Conservation (phyloP, 1,284 basidiomycete species). For the Cutaneotrichosporon sp. region DNA sequence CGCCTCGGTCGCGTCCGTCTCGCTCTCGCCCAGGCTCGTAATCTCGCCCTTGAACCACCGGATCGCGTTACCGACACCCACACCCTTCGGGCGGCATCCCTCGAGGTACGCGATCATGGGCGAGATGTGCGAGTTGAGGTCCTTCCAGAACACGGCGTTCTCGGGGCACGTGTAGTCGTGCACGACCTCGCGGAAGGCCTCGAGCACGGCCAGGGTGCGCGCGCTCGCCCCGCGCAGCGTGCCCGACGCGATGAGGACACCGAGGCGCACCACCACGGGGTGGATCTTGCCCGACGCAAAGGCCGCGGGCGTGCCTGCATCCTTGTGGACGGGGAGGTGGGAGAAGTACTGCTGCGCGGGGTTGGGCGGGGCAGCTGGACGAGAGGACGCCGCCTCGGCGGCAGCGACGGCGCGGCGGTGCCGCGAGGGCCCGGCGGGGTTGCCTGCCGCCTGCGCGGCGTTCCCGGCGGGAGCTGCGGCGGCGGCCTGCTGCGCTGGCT, state of each 20-base stretch:
- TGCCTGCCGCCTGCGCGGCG: not conserved
- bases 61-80: slow-evolving; percentile 55
- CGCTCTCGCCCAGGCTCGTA: slow-evolving; percentile 81
- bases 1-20: slow-evolving; percentile 71
- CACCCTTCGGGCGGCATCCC: slow-evolving; percentile 52
- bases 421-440: slow-evolving; percentile 14
- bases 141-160: slow-evolving; percentile 50
- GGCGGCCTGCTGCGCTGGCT: slow-evolving; percentile 7
- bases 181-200: slow-evolving; percentile 56
- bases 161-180: slow-evolving; percentile 50
- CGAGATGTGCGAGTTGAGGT: slow-evolving; percentile 48
- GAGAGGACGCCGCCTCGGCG: slow-evolving; percentile 24
- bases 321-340: slow-evolving; percentile 64
- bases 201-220: slow-evolving; percentile 55
- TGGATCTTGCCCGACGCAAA: slow-evolving; percentile 42
- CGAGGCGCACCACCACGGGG: slow-evolving; percentile 49
- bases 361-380: slow-evolving; percentile 24
- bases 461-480: not conserved
- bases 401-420: slow-evolving; percentile 23
- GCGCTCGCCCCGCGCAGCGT: slow-evolving; percentile 55
- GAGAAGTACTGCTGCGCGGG: slow-evolving; percentile 53
- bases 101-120: slow-evolving; percentile 55
- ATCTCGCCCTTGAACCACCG: slow-evolving; percentile 92
- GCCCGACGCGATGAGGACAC: slow-evolving; percentile 48
- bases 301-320: slow-evolving; percentile 38